Evolutionary conservation across 345 rosid species (phyloP).

Genomic region (Capsella bursapastoris): DNA sequence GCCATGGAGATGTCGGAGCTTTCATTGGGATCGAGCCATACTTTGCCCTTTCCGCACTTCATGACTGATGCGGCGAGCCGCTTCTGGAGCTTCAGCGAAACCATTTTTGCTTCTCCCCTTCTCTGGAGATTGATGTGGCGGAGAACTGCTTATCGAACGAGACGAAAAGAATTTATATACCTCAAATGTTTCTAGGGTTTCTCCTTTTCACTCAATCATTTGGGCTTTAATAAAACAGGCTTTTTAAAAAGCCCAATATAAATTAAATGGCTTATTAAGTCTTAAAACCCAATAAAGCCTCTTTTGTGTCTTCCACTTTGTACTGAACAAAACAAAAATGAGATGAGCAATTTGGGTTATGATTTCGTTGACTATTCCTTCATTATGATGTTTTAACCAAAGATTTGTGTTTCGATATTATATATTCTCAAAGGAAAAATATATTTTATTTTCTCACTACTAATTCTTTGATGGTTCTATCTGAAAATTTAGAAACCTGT

Average conservation of each 20-base stretch:
- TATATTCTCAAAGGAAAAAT: too few species aligned
- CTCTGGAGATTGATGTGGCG: conserved; percentile 38
- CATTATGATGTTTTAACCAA: too few species aligned
- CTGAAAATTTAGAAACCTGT: too few species aligned
- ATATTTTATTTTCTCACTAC: too few species aligned
- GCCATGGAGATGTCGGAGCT: conserved; percentile 48
- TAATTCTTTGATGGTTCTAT: too few species aligned
- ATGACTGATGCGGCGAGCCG: conserved; percentile 49
- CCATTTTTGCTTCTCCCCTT: conserved; percentile 39
- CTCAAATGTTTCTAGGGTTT: conserved; percentile 35
- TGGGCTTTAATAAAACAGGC: conserved; percentile 25
- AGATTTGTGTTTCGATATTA: too few species aligned
- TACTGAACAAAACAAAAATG: too few species aligned
- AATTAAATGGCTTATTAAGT: neutral
- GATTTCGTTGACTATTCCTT: too few species aligned
- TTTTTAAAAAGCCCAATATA: neutral
- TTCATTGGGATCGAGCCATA: conserved; percentile 50
- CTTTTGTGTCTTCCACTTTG: too few species aligned
- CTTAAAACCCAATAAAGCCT: too few species aligned
- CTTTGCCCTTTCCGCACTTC: conserved; percentile 50
- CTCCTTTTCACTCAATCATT: neutral
- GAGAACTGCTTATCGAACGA: conserved; percentile 13
- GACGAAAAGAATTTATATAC: conserved; percentile 21
- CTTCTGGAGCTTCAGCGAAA: conserved; percentile 47
- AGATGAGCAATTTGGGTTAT: too few species aligned